These are phyloP conservation scores for Actinomortierella ambigua DNA, from an alignment of 371 early-diverging fungal genomes.

Conservation along the genomic window DNA sequence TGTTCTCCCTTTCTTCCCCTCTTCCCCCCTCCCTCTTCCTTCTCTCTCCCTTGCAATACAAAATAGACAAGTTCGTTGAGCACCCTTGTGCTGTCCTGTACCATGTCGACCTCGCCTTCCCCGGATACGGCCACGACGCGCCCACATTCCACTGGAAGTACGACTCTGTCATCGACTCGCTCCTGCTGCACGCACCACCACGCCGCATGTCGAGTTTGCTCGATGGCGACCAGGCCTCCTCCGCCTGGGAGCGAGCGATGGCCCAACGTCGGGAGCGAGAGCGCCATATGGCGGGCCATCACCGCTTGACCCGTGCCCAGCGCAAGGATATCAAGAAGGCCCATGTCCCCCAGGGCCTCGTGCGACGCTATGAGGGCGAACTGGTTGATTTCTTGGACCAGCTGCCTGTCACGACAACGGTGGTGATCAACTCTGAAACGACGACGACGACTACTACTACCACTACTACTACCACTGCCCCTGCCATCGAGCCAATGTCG, in stretches of 20 bases:
- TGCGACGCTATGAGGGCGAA: slow-evolving; percentile 46
- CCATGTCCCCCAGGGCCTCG: slow-evolving; percentile 46
- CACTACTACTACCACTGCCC: neutral
- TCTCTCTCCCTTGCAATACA: neutral
- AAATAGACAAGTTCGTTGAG: slow-evolving; percentile 47
- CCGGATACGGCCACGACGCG: slow-evolving; percentile 43
- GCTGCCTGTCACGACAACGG: slow-evolving; percentile 18
- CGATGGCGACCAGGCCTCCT: neutral
- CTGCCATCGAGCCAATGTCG: neutral
- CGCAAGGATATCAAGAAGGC: slow-evolving; percentile 48
- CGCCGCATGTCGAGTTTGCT: neutral
- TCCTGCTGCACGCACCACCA: slow-evolving; percentile 33
- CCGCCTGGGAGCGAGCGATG: neutral
- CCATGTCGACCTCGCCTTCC: slow-evolving; percentile 43
- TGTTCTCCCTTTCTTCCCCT: neutral
- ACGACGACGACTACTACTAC: neutral
- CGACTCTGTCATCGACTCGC: slow-evolving; percentile 41
- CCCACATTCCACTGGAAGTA: slow-evolving; percentile 49
- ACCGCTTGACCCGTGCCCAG: slow-evolving; percentile 35
- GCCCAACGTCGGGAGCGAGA: neutral
- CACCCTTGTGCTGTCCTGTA: slow-evolving; percentile 48
- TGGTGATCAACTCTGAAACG: neutral
- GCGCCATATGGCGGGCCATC: slow-evolving; percentile 27
- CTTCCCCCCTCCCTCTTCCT: neutral
- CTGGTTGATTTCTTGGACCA: slow-evolving; percentile 45